phyloP scores from a whole-genome alignment of 495 filamentous ascomycete species.

The Echria macrotheca region DNA sequence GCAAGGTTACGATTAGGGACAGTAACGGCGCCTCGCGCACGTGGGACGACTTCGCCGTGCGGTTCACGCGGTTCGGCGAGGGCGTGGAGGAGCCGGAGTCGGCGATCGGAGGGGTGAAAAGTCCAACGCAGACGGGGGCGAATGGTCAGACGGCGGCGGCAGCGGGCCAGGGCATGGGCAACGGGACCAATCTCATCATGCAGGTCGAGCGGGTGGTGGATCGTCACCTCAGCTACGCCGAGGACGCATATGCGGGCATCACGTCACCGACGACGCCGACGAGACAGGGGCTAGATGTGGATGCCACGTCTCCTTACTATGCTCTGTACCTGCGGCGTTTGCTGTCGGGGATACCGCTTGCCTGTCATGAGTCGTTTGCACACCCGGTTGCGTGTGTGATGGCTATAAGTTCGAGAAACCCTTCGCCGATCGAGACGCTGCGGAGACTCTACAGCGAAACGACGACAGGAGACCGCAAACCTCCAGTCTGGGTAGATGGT shows the following conservation, averaged over 20 bases:
- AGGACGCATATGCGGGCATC: constrained; percentile 40
- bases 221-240: constrained; percentile 46
- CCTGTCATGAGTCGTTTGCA: constrained; percentile 84
- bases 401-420: constrained; percentile 83
- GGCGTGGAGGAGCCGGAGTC: constrained; percentile 50
- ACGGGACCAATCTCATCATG: too few relatives aligned
- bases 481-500: constrained; percentile 77
- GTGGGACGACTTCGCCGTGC: constrained; percentile 86
- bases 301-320: constrained; percentile 60
- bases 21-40: constrained; percentile 73
- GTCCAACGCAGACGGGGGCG: constrained; percentile 18
- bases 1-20: constrained; percentile 86
- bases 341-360: constrained; percentile 67
- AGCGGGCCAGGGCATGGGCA: constrained; percentile 5
- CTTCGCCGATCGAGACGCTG: constrained; percentile 74
- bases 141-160: constrained; percentile 21
- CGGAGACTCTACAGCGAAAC: constrained; percentile 75
- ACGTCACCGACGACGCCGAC: constrained; percentile 33
- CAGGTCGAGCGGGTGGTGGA: constrained; percentile 50
- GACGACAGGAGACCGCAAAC: constrained; percentile 55
- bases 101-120: constrained; percentile 28
- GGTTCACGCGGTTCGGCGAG: constrained; percentile 66
- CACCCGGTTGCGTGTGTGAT: constrained; percentile 96
- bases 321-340: constrained; percentile 75
- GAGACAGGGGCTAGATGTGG: constrained; percentile 31